Evolutionary conservation across 2,329 filamentous ascomycete species (phyloP), one percentile per base, ranked within the genome.

Genomic region (Hansfordia pulvinata): DNA sequence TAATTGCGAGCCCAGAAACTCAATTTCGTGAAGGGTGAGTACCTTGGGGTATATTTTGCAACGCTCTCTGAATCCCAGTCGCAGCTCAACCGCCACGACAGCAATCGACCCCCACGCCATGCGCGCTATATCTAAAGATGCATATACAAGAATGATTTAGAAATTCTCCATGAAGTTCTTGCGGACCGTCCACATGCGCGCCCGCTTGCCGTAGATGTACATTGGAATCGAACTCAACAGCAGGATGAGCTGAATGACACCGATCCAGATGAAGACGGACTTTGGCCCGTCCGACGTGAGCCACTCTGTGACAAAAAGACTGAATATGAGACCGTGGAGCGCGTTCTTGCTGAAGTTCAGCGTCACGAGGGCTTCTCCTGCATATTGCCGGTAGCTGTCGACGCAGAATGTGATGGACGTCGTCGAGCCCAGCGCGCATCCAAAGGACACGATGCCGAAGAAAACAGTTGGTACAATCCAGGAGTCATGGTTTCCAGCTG

Each of bases 391-490:
- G 52, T 96, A 94, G 37, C 77, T 85, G 53, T 96, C 88, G 6
- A 96, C 84, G 29, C 80, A 85, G 42, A 93, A 96, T 0, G 88
- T 94, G 43, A 96, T 93, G 12, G 83, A 67, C 0, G 86, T 96
- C 0, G 88, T 94, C 16, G 78, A 85, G 1, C 84, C 88, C 2
- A 96, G 62, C 3, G 80, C 81, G 53, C 88, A 94, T 1, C 88
- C 90, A 44, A 96, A 94, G 1, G 82, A 90, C 17, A 93, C 75
- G 25, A 94, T 51, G 6, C 88, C 88, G 38, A 96, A 94, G 56
- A 96, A 94, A 4, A 93, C 49, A 0, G 88, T 94, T 0, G 90
- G 90, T 0, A 93, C 82, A 27, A 93, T 92, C 81, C 82, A 96
- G 13, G 66, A 61, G 42, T 94, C 73, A 14, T 62, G 62, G 30